These are phyloP conservation scores for Pleurotus eryngii DNA, from an alignment of 768 basidiomycete species.

Conservation along the genomic window DNA sequence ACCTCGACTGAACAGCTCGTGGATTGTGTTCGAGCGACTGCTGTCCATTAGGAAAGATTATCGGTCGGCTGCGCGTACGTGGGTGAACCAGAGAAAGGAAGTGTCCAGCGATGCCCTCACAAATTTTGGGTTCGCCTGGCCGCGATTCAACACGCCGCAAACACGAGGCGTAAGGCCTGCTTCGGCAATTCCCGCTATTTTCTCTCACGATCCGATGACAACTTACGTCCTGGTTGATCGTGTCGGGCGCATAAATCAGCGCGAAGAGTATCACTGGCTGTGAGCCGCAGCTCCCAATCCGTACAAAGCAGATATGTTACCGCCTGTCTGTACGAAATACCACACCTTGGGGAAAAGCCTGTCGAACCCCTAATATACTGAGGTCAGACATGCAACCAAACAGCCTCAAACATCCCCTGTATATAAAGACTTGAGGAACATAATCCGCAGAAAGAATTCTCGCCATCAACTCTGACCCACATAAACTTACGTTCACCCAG, in stretches of 20 bases:
- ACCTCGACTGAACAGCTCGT: constrained; percentile 54
- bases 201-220: constrained; percentile 4
- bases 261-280: too few relatives aligned
- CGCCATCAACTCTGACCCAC: constrained; percentile 11
- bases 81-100: constrained; percentile 7
- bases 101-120: neutral
- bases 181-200: constrained; percentile 27
- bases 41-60: constrained; percentile 28
- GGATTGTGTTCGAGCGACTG: constrained; percentile 35
- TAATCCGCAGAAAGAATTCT: constrained; percentile 10
- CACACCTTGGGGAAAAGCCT: neutral
- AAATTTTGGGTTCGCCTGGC: constrained; percentile 16
- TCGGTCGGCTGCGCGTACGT: neutral
- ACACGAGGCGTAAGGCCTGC: constrained; percentile 39
- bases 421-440: constrained; percentile 14
- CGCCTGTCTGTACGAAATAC: too few relatives aligned
- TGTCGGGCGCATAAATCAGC: neutral
- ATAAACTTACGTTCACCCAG: constrained; percentile 7
- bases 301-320: too few relatives aligned
- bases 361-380: neutral
- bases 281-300: too few relatives aligned
- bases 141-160: constrained; percentile 32
- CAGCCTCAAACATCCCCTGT: constrained; percentile 17
- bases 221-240: constrained; percentile 10
- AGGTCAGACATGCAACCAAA: neutral